phyloP scores from a whole-genome alignment of 495 filamentous ascomycete genomes.

The Neurospora africana region DNA sequence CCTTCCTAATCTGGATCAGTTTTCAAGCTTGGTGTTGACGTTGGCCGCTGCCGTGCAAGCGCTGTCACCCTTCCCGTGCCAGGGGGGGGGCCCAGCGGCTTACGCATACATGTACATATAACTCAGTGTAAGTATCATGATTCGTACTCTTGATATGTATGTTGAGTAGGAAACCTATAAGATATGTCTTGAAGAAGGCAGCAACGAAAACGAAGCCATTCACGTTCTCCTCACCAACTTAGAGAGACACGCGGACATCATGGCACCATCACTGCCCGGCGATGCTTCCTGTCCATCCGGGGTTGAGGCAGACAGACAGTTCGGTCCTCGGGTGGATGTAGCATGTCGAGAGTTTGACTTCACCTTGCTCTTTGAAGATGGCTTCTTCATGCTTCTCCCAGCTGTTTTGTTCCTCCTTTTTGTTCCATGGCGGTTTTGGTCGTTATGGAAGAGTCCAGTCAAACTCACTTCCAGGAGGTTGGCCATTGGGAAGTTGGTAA shows the following conservation, averaged over 20 bases:
- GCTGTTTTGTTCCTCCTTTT: conserved; percentile 22
- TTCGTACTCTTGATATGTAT: background rate
- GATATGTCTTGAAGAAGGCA: background rate
- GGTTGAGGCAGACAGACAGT: conserved; percentile 3
- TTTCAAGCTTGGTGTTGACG: background rate
- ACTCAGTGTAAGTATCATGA: background rate
- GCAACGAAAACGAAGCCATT: background rate
- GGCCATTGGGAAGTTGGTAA: conserved; percentile 20
- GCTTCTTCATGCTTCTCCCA: conserved; percentile 19
- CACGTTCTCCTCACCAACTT: background rate
- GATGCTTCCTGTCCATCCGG: background rate
- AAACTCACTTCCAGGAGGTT: conserved; percentile 21
- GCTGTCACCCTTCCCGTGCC: background rate
- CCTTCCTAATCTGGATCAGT: background rate
- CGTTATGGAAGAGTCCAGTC: conserved; percentile 15
- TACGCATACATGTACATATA: background rate
- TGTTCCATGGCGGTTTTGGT: conserved; percentile 11
- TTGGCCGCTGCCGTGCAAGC: background rate
- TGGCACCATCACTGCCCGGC: background rate
- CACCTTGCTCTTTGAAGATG: conserved; percentile 28
- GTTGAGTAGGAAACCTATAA: background rate
- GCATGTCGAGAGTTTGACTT: conserved; percentile 27
- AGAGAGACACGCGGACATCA: background rate
- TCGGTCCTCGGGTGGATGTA: conserved; percentile 21
- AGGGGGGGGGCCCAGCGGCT: background rate